These are phyloP conservation scores for Cladosporium austrohemisphaericum DNA, from an alignment of 2,329 filamentous ascomycete species.

Conservation along the genomic window DNA sequence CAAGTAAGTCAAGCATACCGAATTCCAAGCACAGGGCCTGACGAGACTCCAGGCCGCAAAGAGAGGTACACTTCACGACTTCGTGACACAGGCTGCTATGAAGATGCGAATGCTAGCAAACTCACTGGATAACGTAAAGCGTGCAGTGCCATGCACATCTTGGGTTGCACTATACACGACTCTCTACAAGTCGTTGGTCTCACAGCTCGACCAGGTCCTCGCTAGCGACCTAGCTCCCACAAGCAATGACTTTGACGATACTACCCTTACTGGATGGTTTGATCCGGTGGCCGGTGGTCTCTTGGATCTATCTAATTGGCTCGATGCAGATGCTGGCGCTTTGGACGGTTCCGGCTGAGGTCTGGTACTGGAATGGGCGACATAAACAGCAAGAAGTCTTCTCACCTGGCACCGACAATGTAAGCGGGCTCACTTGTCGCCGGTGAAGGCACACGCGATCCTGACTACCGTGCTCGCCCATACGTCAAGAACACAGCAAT, in stretches of 20 bases:
- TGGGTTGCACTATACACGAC: constrained; percentile 10
- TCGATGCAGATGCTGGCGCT: background rate
- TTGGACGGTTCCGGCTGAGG: background rate
- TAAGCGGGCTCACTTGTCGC: too few relatives aligned
- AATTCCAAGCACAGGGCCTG: background rate
- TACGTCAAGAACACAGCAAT: too few relatives aligned
- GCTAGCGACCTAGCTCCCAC: background rate
- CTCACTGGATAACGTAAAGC: constrained; percentile 3
- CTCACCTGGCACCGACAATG: too few relatives aligned
- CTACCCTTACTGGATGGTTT: constrained; percentile 6
- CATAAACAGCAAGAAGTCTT: too few relatives aligned
- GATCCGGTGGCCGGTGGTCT: constrained; percentile 7
- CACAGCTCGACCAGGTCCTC: constrained; percentile 8
- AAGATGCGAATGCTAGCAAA: constrained; percentile 5
- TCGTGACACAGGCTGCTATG: background rate
- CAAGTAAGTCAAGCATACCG: background rate
- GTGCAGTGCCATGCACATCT: constrained; percentile 2
- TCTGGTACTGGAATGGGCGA: too few relatives aligned
- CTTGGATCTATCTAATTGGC: constrained; percentile 8
- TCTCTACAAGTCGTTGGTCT: constrained; percentile 4
- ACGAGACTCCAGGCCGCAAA: background rate
- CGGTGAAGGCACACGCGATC: too few relatives aligned
- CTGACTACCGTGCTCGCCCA: too few relatives aligned
- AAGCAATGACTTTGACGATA: background rate
- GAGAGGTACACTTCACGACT: background rate